These are phyloP conservation scores for Thalassiosira ordinaria DNA, from an alignment of 352 stramenopile genomes.

Conservation along the genomic window DNA sequence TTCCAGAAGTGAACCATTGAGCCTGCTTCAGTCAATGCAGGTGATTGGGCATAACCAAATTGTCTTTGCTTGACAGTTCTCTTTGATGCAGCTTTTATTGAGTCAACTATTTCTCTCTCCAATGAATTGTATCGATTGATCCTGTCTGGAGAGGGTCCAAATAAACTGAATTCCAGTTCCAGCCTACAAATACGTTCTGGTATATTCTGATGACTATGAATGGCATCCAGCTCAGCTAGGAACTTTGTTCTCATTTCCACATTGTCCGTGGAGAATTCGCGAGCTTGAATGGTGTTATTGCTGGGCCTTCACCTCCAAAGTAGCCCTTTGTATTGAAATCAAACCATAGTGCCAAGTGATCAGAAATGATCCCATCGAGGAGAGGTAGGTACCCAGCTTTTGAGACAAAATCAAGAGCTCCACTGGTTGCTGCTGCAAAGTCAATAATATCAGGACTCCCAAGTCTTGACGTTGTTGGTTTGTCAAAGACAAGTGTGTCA, in stretches of 20 bases:
- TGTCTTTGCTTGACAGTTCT: background rate
- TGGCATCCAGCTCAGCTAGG: background rate
- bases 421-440: background rate
- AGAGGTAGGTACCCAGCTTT: background rate
- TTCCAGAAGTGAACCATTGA: background rate
- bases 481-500: background rate
- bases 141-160: background rate
- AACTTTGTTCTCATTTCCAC: background rate
- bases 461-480: background rate
- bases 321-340: slow-evolving; percentile 8
- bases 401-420: background rate
- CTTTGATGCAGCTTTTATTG: background rate
- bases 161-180: background rate
- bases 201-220: background rate
- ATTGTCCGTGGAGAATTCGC: slow-evolving; percentile 6
- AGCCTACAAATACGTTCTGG: background rate
- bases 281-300: no score
- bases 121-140: background rate
- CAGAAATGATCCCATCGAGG: background rate
- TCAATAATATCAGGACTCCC: background rate
- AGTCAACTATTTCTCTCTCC: background rate
- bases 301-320: background rate
- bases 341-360: slow-evolving; percentile 19
- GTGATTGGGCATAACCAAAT: background rate
- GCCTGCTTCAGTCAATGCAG: background rate